These are phyloP conservation scores for Beauveria sp. DNA, from an alignment of 2,329 filamentous ascomycete genomes.

Conservation along the genomic window DNA sequence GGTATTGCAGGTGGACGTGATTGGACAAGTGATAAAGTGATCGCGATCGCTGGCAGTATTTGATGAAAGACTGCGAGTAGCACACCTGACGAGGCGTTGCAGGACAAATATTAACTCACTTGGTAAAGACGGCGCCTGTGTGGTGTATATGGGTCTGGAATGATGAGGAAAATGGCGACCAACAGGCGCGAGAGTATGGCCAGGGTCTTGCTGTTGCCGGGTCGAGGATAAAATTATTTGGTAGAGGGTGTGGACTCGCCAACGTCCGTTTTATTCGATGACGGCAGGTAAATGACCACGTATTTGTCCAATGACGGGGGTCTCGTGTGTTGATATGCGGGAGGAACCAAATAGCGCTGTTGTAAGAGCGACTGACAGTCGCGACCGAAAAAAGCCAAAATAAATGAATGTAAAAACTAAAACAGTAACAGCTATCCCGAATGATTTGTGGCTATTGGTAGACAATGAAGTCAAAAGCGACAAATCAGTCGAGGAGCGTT, in stretches of 20 bases:
- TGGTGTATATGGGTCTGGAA: not conserved
- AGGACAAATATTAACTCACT: not conserved
- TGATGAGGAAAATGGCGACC: not conserved
- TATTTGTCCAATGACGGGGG: too few relatives aligned
- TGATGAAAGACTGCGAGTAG: not conserved
- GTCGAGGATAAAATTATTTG: not conserved
- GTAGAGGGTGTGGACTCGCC: too few relatives aligned
- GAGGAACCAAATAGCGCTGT: not conserved
- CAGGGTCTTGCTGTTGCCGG: not conserved
- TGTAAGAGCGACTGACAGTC: not conserved
- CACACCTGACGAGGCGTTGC: not conserved
- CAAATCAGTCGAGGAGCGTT: too few relatives aligned
- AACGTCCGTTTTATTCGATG: too few relatives aligned
- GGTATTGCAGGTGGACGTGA: not conserved
- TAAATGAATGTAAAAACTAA: too few relatives aligned
- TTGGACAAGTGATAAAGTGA: not conserved
- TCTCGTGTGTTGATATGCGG: not conserved
- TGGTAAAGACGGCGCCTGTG: not conserved
- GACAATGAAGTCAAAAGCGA: too few relatives aligned
- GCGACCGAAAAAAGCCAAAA: too few relatives aligned
- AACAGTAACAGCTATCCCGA: too few relatives aligned
- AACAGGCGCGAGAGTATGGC: not conserved
- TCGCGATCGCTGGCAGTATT: not conserved
- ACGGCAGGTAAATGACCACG: too few relatives aligned
- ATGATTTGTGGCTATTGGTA: too few relatives aligned